These are phyloP conservation scores for Daldinia bambusicola DNA, from an alignment of 495 filamentous ascomycete species.

Conservation along the genomic window DNA sequence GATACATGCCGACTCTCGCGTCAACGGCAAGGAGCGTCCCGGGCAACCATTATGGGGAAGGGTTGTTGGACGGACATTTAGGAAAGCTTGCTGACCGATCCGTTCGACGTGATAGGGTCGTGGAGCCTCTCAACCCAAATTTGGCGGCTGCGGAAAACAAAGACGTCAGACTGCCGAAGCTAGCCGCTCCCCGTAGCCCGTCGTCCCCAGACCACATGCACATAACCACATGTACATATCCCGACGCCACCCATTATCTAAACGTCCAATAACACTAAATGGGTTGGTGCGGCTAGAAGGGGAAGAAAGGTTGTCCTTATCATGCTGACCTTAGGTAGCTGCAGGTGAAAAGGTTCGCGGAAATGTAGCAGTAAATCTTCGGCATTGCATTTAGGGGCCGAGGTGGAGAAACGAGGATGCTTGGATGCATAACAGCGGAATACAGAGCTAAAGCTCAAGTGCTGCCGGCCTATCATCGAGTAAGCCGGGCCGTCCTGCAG, in stretches of 20 bases:
- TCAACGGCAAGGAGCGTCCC: conserved; percentile 2
- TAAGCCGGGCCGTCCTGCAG: background rate
- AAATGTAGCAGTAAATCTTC: conserved; percentile 20
- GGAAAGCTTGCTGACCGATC: background rate
- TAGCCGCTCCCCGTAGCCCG: conserved; percentile 26
- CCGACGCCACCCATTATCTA: conserved; percentile 26
- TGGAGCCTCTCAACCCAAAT: conserved; percentile 6
- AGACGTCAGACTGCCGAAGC: conserved; percentile 45
- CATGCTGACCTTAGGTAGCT: conserved; percentile 21
- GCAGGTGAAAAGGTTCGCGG: conserved; percentile 21
- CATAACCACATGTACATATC: conserved; percentile 15
- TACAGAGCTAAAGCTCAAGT: conserved; percentile 1
- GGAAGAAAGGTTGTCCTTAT: conserved; percentile 15
- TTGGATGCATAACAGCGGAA: background rate
- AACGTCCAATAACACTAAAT: conserved; percentile 29
- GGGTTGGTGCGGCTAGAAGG: conserved; percentile 38
- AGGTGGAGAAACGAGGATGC: conserved; percentile 25
- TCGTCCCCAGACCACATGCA: background rate
- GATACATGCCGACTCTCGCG: background rate
- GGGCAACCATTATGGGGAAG: background rate
- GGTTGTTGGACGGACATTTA: background rate
- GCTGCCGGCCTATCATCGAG: conserved; percentile 10
- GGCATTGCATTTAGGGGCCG: conserved; percentile 35
- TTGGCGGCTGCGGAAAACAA: conserved; percentile 18
- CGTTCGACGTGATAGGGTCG: conserved; percentile 5